Conservation (phyloP, 164 flowering plant genomes). For the Sedum album region DNA sequence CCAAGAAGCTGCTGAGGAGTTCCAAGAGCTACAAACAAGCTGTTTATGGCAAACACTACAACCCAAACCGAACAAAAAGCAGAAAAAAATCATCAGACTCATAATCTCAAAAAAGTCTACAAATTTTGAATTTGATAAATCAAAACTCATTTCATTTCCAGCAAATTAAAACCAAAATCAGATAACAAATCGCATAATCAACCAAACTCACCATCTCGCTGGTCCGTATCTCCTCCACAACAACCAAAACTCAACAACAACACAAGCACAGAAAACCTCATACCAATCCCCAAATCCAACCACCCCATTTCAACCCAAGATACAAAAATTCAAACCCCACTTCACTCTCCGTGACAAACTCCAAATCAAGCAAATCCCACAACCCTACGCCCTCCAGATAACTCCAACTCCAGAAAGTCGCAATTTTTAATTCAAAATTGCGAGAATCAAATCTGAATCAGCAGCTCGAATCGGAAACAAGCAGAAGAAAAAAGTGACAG, state of each 20-base stretch:
- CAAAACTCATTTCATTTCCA: neutral
- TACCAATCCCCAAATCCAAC: constrained; percentile 12
- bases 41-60: constrained; percentile 62
- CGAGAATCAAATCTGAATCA: neutral
- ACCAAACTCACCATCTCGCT: constrained; percentile 38
- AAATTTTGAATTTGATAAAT: constrained; percentile 6
- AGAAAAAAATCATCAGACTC: constrained; percentile 12
- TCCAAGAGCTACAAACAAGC: constrained; percentile 52
- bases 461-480: neutral
- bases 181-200: constrained; percentile 17
- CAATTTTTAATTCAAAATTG: neutral
- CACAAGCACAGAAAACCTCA: constrained; percentile 15
- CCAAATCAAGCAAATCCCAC: neutral
- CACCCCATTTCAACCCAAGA: constrained; percentile 20
- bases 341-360: neutral
- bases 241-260: constrained; percentile 12
- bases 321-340: neutral
- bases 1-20: constrained; percentile 51
- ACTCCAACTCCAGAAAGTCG: neutral
- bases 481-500: neutral
- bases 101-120: neutral
- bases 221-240: constrained; percentile 32
- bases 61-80: neutral
- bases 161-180: neutral
- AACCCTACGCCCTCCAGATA: neutral